Evolutionary conservation across 257 asterid genomes (phyloP).

Genomic region (Solanum clarkiae): DNA sequence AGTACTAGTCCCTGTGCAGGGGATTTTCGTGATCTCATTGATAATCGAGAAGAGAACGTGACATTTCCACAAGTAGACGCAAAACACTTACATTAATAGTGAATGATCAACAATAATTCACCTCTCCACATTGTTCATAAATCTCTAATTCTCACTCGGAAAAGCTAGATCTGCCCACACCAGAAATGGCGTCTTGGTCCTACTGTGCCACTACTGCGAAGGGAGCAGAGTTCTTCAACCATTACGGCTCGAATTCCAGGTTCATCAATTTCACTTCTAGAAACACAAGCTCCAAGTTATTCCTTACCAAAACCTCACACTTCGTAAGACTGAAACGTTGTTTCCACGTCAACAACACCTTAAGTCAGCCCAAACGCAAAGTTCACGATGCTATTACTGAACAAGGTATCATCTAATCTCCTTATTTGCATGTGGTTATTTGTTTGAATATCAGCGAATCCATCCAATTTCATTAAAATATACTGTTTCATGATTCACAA

Average conservation of each 20-base stretch:
- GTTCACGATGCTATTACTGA: constrained; percentile 26
- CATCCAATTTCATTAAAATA: too few species aligned
- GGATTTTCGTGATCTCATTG: not conserved
- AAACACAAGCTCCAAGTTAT: constrained; percentile 20
- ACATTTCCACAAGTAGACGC: not conserved
- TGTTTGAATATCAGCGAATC: not conserved
- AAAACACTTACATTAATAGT: not conserved
- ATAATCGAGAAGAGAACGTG: not conserved
- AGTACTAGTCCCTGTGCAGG: not conserved
- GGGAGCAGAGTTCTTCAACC: constrained; percentile 11
- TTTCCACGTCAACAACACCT: constrained; percentile 34
- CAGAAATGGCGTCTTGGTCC: constrained; percentile 45
- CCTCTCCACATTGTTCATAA: not conserved
- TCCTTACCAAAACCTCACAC: constrained; percentile 10
- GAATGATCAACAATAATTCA: not conserved
- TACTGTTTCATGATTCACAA: not conserved
- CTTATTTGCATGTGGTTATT: not conserved
- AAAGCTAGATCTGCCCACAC: not conserved
- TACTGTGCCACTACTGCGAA: constrained; percentile 13
- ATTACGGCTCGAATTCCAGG: constrained; percentile 20
- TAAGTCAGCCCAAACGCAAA: constrained; percentile 33
- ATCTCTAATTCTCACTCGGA: not conserved
- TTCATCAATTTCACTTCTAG: constrained; percentile 28
- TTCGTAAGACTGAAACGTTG: constrained; percentile 22
- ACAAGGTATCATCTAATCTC: constrained; percentile 11